Percentiles rank a stretch among this genome's conserved stretches.
These are phyloP conservation scores for Fusarium abutilonis DNA, from an alignment of 2,329 filamentous ascomycete genomes.

Conservation along the genomic window DNA sequence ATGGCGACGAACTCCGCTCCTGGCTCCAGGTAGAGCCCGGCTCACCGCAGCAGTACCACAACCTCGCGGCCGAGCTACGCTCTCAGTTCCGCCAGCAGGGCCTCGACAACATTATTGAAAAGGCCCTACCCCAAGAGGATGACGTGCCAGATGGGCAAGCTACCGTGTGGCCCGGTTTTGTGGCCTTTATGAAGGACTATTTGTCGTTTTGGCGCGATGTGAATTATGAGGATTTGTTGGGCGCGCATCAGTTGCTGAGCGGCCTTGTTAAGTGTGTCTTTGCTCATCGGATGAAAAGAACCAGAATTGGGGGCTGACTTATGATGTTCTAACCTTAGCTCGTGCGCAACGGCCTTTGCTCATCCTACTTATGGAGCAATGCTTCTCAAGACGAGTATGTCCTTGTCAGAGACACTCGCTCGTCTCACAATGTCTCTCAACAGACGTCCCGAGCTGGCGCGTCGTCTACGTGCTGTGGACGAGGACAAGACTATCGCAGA, in stretches of 20 bases:
- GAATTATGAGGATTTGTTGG: constrained; percentile 76
- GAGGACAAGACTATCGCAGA: constrained; percentile 83
- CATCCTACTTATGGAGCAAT: constrained; percentile 83
- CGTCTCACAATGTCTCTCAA: constrained; percentile 86
- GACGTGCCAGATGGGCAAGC: constrained; percentile 71
- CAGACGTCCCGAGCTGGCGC: constrained; percentile 79
- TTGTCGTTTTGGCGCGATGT: constrained; percentile 83
- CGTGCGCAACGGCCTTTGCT: constrained; percentile 82
- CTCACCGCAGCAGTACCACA: constrained; percentile 71
- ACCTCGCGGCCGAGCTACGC: constrained; percentile 74
- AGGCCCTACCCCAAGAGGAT: constrained; percentile 70
- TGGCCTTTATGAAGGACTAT: constrained; percentile 83
- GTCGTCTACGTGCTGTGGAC: constrained; percentile 69
- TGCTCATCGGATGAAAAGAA: background rate
- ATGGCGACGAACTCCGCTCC: constrained; percentile 72
- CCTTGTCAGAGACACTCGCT: constrained; percentile 81
- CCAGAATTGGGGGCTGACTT: constrained; percentile 6
- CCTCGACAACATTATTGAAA: constrained; percentile 71
- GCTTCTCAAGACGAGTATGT: constrained; percentile 84
- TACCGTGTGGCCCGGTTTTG: constrained; percentile 78
- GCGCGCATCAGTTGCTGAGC: constrained; percentile 79
- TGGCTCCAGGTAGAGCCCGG: constrained; percentile 81
- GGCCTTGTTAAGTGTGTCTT: constrained; percentile 75
- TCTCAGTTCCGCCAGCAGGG: constrained; percentile 61
- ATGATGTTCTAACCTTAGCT: constrained; percentile 57